phyloP scores from a whole-genome alignment of 129 eudicot genomes.

The Heracleum sosnowskyi region DNA sequence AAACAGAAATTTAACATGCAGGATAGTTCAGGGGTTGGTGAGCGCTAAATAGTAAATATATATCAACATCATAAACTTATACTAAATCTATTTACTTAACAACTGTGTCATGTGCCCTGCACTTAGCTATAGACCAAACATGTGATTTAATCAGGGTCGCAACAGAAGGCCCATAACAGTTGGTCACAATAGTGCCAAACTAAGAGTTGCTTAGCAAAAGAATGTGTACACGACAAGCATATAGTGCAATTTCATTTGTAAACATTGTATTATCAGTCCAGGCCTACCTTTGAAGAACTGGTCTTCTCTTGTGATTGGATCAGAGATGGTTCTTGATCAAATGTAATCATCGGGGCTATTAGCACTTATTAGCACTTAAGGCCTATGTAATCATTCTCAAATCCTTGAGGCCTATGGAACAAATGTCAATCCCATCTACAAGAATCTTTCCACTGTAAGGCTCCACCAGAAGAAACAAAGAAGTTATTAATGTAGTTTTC shows the following conservation, averaged over 20 bases:
- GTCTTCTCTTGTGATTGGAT: conserved; percentile 29
- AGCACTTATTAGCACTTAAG: too few species aligned
- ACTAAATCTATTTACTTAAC: background rate
- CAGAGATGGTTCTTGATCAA: conserved; percentile 30
- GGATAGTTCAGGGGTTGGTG: background rate
- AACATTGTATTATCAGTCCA: background rate
- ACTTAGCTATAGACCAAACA: background rate
- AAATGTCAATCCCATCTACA: too few species aligned
- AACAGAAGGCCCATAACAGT: background rate
- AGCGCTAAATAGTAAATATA: background rate
- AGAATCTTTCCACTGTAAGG: too few species aligned
- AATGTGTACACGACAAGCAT: background rate
- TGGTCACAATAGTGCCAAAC: background rate
- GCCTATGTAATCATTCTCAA: too few species aligned
- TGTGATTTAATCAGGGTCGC: background rate
- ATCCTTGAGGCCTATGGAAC: too few species aligned
- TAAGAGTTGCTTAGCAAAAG: background rate
- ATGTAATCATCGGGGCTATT: conserved; percentile 34
- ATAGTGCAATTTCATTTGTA: background rate
- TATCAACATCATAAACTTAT: background rate
- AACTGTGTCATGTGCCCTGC: background rate
- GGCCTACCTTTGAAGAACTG: conserved; percentile 41
- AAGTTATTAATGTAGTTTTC: too few species aligned
- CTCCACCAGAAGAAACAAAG: too few species aligned
- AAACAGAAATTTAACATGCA: background rate